Conservation (phyloP, 208 protist genomes). For the Leptomonas seymouri region DNA sequence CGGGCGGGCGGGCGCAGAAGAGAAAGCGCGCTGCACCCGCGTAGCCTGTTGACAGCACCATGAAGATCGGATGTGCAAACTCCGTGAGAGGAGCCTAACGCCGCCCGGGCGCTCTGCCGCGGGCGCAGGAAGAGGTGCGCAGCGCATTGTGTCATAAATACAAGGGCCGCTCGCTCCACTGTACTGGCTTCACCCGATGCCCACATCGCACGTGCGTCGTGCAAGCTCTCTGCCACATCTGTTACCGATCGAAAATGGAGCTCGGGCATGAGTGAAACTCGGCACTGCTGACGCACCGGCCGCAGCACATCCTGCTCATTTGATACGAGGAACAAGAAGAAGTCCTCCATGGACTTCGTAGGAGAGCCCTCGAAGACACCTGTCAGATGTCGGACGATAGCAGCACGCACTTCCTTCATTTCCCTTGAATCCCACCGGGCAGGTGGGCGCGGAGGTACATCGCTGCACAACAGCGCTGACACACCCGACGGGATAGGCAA, state of each 20-base stretch:
- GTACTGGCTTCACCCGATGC: not conserved
- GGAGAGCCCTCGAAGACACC: not conserved
- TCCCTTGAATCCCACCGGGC: not conserved
- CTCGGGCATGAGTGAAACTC: too few species aligned
- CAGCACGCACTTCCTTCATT: not conserved
- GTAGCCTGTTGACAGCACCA: not conserved
- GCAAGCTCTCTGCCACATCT: not conserved
- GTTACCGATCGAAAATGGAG: not conserved
- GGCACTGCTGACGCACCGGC: not conserved
- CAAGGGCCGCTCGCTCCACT: not conserved
- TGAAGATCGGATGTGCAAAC: not conserved
- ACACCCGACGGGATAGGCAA: not conserved
- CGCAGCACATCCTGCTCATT: not conserved
- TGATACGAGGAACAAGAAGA: constrained; percentile 1
- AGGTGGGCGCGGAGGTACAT: not conserved
- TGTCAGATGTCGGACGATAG: not conserved
- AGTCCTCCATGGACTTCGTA: not conserved
- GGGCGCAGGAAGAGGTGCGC: not conserved
- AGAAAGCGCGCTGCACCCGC: constrained; percentile 10
- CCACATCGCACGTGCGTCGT: not conserved
- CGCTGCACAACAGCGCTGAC: not conserved
- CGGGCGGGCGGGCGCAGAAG: not conserved
- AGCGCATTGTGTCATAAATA: constrained; percentile 10
- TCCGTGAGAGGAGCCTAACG: not conserved
- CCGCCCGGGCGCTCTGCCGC: not conserved